phyloP scores from a whole-genome alignment of 305 asterid genomes.

The Solanum aculeatissimum region DNA sequence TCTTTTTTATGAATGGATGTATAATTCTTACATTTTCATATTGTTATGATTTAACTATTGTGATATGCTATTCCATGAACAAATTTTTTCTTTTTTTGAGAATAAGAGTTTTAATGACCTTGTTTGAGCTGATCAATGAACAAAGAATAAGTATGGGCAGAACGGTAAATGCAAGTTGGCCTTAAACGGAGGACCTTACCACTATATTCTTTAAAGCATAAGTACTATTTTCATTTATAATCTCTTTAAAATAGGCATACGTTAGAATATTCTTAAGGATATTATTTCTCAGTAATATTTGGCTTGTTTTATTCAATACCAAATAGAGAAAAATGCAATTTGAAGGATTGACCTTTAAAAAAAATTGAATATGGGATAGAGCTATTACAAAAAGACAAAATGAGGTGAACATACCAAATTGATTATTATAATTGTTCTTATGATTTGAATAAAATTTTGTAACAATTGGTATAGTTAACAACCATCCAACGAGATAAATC shows the following conservation, averaged over 20 bases:
- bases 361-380: not conserved
- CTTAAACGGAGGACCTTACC: not conserved
- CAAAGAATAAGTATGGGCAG: not conserved
- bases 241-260: not conserved
- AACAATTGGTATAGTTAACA: too few relatives aligned
- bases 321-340: not conserved
- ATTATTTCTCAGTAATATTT: not conserved
- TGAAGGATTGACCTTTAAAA: not conserved
- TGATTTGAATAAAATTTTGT: not conserved
- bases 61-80: too few relatives aligned
- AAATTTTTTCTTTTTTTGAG: too few relatives aligned
- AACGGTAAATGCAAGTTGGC: not conserved
- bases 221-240: too few relatives aligned
- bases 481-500: not conserved
- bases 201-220: not conserved
- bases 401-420: not conserved
- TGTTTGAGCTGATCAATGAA: too few relatives aligned
- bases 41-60: not conserved
- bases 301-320: not conserved
- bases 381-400: not conserved
- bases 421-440: not conserved
- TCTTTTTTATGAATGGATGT: not conserved
- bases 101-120: too few relatives aligned
- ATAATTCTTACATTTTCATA: not conserved
- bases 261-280: not conserved